Percentiles rank a stretch among this genome's conserved stretches.
Conservation (phyloP, 2,329 filamentous ascomycete genomes). For the Penicillium sp. region DNA sequence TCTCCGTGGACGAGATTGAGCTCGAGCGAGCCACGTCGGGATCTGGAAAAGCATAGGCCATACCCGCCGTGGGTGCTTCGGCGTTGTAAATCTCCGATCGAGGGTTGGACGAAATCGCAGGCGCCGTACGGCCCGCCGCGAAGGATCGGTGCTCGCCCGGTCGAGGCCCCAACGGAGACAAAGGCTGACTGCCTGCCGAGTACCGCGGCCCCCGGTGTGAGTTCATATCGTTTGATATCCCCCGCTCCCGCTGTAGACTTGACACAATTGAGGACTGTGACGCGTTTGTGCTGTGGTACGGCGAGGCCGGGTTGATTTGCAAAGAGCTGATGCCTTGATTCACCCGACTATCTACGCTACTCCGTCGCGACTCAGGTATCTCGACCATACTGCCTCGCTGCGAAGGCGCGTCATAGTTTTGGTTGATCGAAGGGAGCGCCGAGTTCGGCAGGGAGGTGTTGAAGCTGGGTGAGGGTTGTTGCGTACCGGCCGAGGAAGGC, state of each 20-base stretch:
- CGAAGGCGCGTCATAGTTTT: conserved; percentile 57
- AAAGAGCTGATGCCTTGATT: conserved; percentile 54
- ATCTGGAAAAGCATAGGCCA: conserved; percentile 56
- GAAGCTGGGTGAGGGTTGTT: conserved; percentile 45
- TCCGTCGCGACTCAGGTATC: conserved; percentile 52
- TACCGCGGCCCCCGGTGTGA: conserved; percentile 48
- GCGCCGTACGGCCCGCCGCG: conserved; percentile 52
- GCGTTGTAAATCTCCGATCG: conserved; percentile 55
- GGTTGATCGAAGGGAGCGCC: conserved; percentile 61
- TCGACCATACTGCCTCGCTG: conserved; percentile 49
- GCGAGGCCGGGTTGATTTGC: conserved; percentile 52
- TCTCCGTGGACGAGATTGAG: conserved; percentile 42
- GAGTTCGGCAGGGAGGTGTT: conserved; percentile 44
- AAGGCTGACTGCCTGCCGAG: conserved; percentile 41
- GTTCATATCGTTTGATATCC: conserved; percentile 45
- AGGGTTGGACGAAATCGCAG: conserved; percentile 54
- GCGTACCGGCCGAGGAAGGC: conserved; percentile 43
- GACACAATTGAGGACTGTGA: conserved; percentile 53
- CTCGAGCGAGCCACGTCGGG: conserved; percentile 48
- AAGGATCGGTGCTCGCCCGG: conserved; percentile 47
- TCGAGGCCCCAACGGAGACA: conserved; percentile 48
- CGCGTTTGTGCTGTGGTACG: conserved; percentile 52
- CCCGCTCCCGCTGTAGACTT: conserved; percentile 47
- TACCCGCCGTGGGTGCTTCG: conserved; percentile 53
- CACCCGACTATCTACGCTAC: conserved; percentile 55